These are phyloP conservation scores for Nothophaeocryptopus gaeumannii DNA, from an alignment of 2,329 filamentous ascomycete genomes.

Conservation along the genomic window DNA sequence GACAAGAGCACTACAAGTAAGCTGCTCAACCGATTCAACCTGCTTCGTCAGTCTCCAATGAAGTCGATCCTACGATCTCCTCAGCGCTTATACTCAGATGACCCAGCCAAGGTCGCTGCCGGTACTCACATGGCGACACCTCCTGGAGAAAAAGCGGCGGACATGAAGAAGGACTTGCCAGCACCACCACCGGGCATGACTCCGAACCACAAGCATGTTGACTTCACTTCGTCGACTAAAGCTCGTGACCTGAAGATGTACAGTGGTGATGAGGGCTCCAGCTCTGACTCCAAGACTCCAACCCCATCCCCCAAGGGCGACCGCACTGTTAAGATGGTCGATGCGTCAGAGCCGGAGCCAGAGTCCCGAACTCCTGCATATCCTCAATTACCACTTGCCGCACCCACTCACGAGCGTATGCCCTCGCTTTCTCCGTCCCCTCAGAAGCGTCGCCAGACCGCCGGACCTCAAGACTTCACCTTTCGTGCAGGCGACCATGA, in stretches of 20 bases:
- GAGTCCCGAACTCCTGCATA: constrained; percentile 1
- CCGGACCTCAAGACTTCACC: constrained; percentile 45
- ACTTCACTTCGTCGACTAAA: constrained; percentile 67
- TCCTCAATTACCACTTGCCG: constrained; percentile 18
- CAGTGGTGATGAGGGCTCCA: constrained; percentile 15
- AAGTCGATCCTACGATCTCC: constrained; percentile 64
- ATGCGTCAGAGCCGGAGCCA: constrained; percentile 6
- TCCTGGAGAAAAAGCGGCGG: constrained; percentile 22
- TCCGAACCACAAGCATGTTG: constrained; percentile 71
- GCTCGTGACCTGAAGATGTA: constrained; percentile 32
- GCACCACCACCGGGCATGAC: constrained; percentile 40
- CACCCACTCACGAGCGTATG: constrained; percentile 10
- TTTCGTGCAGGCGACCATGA: constrained; percentile 45
- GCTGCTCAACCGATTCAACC: constrained; percentile 42
- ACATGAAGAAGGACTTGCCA: constrained; percentile 16
- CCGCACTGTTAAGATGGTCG: constrained; percentile 2
- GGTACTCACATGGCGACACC: constrained; percentile 56
- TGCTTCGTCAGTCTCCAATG: constrained; percentile 54
- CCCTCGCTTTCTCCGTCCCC: constrained; percentile 31
- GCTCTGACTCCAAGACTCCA: constrained; percentile 28
- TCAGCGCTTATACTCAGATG: constrained; percentile 57
- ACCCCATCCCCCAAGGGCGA: constrained; percentile 28
- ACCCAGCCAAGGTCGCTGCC: constrained; percentile 58
- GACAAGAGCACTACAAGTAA: constrained; percentile 34
- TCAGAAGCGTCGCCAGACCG: constrained; percentile 36